Evolutionary conservation across 2,329 filamentous ascomycete genomes (phyloP).

Genomic region (Curvularia eragrostidis): DNA sequence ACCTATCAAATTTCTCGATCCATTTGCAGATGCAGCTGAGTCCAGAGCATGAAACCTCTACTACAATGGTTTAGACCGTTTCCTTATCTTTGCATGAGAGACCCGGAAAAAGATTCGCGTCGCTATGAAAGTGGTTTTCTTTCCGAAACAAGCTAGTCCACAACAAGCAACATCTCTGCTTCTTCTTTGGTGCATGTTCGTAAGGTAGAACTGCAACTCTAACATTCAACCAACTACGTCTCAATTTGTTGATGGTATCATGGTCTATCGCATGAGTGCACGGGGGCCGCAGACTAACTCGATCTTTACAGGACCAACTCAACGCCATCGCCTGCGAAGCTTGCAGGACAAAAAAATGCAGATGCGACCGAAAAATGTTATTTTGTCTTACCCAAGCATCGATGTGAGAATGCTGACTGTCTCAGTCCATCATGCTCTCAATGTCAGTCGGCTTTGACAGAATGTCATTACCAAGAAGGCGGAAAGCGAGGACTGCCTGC

Average conservation of each 20-base stretch:
- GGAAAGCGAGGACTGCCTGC: slow-evolving; percentile 36
- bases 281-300: background rate
- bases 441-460: slow-evolving; percentile 22
- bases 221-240: background rate
- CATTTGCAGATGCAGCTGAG: background rate
- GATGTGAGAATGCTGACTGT: background rate
- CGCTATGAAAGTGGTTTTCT: background rate
- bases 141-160: background rate
- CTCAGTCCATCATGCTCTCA: slow-evolving; percentile 35
- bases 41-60: background rate
- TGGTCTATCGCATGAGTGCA: background rate
- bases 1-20: background rate
- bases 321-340: slow-evolving; percentile 38
- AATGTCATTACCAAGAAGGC: slow-evolving; percentile 35
- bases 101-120: background rate
- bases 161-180: background rate
- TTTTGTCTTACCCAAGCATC: background rate
- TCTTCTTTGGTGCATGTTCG: background rate
- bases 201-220: background rate
- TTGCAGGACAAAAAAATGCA: slow-evolving; percentile 39
- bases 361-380: slow-evolving; percentile 37
- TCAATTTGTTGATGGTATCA: background rate
- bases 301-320: slow-evolving; percentile 3
- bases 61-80: background rate
- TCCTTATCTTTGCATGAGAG: background rate